Evolutionary conservation across 768 basidiomycete species (phyloP), one percentile per base, ranked within the genome.

Genomic region (Psilocybe tampanensis): DNA sequence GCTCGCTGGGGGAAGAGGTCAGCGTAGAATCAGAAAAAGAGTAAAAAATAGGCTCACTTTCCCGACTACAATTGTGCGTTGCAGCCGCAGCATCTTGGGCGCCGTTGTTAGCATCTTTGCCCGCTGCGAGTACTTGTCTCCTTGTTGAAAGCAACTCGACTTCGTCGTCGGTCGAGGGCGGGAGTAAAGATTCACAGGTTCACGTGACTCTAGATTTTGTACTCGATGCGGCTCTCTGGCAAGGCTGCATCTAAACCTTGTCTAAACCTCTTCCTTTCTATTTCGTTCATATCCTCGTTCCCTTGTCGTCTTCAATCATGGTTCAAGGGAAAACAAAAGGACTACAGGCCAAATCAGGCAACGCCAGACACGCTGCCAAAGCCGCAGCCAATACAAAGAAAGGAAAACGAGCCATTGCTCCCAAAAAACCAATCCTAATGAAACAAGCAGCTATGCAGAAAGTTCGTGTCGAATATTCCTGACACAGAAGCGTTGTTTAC

Each of bases 241-340:
- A 44, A 23, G 22, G 4, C 21, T 44, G n/a, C 9, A 44, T 4
- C 45, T 23, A 43, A 32, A 36, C 44, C 47, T 42, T 15, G 34
- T 52, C 18, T 18, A 15, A n/a, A 7, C 18, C 17, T 26, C 45
- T 26, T 59, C 54, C 23, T 41, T 22, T 44, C 17, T 47, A 41
- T 54, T 15, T 23, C 44, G 22, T 55, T 18, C 29, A 44, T 47
- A 17, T 52, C 23, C 34, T 39, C 26, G 9, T 32, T 32, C 12
- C 21, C 23, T 60, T 47, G 2, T 45, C 41, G 12, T 23, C 34
- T 55, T n/a, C 36, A 8, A 58, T 36, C 23, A 92, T 95, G 93
- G 90, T 85, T 9, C 94, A 95, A 78, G 93, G 93, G 54, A 86
- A 85, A 62, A 85, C 86, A n/a, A 95, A 94, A 71, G 88, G 88